Percentiles rank a stretch among this genome's conserved stretches.
Conservation (phyloP, 495 filamentous ascomycete species). For the Chlorociboria aeruginascens region DNA sequence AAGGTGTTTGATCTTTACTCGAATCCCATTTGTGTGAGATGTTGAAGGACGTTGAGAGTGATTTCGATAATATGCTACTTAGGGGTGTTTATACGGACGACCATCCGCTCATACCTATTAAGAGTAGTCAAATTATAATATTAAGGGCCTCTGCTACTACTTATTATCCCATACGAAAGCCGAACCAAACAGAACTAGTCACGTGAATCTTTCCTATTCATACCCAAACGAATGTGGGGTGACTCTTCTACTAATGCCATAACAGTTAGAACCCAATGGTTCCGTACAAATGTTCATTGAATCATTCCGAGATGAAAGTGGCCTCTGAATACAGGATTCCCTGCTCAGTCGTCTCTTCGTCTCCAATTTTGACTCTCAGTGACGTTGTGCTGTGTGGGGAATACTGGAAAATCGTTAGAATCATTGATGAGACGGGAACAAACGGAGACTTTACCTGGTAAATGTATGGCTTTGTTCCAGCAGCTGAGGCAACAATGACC, state of each 20-base stretch:
- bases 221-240: constrained; percentile 18
- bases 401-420: constrained; percentile 41
- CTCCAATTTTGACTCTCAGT: constrained; percentile 74
- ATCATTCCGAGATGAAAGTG: constrained; percentile 62
- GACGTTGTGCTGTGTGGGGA: constrained; percentile 44
- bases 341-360: constrained; percentile 61
- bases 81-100: too few species aligned
- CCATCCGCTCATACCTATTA: too few species aligned
- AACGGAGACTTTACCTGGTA: constrained; percentile 58
- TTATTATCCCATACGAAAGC: too few species aligned
- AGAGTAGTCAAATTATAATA: too few species aligned
- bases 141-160: too few species aligned
- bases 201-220: too few species aligned
- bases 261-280: constrained; percentile 9
- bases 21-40: too few species aligned
- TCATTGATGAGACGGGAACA: background rate
- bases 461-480: constrained; percentile 90
- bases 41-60: too few species aligned
- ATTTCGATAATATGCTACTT: too few species aligned
- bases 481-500: constrained; percentile 73
- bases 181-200: too few species aligned
- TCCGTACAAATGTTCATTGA: background rate
- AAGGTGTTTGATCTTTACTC: too few species aligned
- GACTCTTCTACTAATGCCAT: constrained; percentile 15
- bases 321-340: constrained; percentile 74